A percentile compares a stretch with the other conserved stretches of the same genome.
These are phyloP conservation scores for Datisca glomerata DNA, from an alignment of 306 rosid genomes.

Conservation along the genomic window DNA sequence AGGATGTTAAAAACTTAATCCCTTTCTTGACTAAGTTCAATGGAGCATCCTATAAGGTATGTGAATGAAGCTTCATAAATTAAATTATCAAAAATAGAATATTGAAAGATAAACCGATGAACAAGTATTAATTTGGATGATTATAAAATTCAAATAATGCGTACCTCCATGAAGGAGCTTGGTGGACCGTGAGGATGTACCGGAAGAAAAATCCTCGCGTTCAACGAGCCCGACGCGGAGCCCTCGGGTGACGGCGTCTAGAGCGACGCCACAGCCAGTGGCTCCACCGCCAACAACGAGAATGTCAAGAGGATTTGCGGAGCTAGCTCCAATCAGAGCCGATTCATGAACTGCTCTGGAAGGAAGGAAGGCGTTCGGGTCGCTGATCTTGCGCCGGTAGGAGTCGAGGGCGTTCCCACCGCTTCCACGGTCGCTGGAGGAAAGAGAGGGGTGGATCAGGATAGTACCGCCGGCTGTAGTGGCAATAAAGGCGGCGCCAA, in stretches of 20 bases:
- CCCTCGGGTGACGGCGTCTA: conserved; percentile 84
- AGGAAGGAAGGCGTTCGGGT: conserved; percentile 42
- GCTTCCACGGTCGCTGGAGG: conserved; percentile 39
- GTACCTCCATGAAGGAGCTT: conserved; percentile 97
- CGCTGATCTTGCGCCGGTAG: conserved; percentile 43
- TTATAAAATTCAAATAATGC: not conserved
- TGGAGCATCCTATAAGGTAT: no score
- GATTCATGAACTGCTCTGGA: conserved; percentile 54
- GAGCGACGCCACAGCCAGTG: conserved; percentile 75
- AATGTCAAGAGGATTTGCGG: conserved; percentile 68
- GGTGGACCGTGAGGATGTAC: conserved; percentile 96
- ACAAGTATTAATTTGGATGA: no score
- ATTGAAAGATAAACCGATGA: not conserved
- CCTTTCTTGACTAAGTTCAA: no score
- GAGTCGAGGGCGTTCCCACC: conserved; percentile 21
- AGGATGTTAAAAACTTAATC: no score
- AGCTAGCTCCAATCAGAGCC: conserved; percentile 39
- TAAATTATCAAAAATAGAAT: not conserved
- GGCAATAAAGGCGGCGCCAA: conserved; percentile 36
- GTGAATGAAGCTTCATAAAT: no score
- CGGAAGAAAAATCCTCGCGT: conserved; percentile 89
- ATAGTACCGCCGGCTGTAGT: conserved; percentile 41
- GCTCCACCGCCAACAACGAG: conserved; percentile 97
- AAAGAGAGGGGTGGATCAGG: conserved; percentile 28
- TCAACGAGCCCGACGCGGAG: conserved; percentile 94